Percentiles rank a stretch among this genome's conserved stretches.
Conservation (phyloP, 169 alveolate genomes). For the Blepharisma undulans region DNA sequence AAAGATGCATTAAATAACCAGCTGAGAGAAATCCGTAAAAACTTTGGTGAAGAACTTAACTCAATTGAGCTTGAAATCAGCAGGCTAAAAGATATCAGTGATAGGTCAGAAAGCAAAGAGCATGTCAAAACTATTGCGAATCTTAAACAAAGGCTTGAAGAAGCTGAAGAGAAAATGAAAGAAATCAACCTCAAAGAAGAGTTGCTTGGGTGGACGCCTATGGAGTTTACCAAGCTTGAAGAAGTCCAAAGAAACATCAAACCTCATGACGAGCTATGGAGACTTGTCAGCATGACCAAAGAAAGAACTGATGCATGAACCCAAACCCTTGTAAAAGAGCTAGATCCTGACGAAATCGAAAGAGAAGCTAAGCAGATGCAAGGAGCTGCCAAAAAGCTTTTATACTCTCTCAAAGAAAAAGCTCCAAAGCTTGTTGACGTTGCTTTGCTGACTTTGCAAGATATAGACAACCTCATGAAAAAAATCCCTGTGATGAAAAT, state of each 20-base stretch:
- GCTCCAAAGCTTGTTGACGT: slow-evolving; percentile 17
- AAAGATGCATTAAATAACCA: slow-evolving; percentile 62
- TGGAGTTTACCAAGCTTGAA: slow-evolving; percentile 66
- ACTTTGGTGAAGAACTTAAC: slow-evolving; percentile 62
- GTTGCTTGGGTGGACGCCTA: slow-evolving; percentile 59
- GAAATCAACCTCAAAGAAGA: slow-evolving; percentile 75
- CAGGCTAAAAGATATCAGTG: slow-evolving; percentile 40
- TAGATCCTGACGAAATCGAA: slow-evolving; percentile 77
- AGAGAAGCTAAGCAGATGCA: slow-evolving; percentile 68
- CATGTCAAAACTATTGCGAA: slow-evolving; percentile 50
- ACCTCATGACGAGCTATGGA: slow-evolving; percentile 80
- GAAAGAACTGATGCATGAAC: slow-evolving; percentile 41
- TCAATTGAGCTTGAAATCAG: slow-evolving; percentile 54
- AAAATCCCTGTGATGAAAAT: slow-evolving; percentile 76
- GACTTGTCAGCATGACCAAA: slow-evolving; percentile 42
- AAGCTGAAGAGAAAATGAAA: slow-evolving; percentile 53
- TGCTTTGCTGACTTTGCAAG: slow-evolving; percentile 50
- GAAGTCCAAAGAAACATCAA: slow-evolving; percentile 54
- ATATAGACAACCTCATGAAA: slow-evolving; percentile 64
- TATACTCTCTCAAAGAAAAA: neutral
- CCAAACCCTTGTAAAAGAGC: slow-evolving; percentile 24
- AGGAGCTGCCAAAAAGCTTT: slow-evolving; percentile 47
- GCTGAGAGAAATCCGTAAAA: slow-evolving; percentile 54
- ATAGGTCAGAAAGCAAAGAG: slow-evolving; percentile 43
- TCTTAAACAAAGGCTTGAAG: slow-evolving; percentile 48